These are phyloP conservation scores for Coniferiporia sulphurascens DNA, from an alignment of 1,284 basidiomycete genomes.

Conservation along the genomic window DNA sequence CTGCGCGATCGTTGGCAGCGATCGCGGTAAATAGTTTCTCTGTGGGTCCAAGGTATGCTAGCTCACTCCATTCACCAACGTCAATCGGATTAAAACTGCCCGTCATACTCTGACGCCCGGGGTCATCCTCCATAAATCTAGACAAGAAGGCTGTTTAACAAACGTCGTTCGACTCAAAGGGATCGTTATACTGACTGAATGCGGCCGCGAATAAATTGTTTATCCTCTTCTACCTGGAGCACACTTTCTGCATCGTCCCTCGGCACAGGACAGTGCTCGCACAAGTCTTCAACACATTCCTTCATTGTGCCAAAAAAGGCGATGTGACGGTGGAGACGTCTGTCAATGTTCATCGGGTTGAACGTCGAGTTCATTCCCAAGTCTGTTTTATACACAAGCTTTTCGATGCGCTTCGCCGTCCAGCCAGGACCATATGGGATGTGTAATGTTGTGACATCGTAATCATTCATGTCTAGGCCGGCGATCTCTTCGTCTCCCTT, in stretches of 20 bases:
- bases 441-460: conserved; percentile 51
- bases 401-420: conserved; percentile 53
- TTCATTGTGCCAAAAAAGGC: conserved; percentile 56
- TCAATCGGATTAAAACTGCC: conserved; percentile 64
- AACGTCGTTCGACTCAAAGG: no score
- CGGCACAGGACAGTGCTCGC: conserved; percentile 51
- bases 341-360: conserved; percentile 55
- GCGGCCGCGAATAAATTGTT: conserved; percentile 47
- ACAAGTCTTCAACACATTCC: conserved; percentile 56
- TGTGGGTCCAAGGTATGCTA: conserved; percentile 49
- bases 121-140: conserved; percentile 54
- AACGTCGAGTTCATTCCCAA: conserved; percentile 58
- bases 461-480: conserved; percentile 53
- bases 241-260: conserved; percentile 46
- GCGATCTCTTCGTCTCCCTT: conserved; percentile 38
- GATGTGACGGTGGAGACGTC: conserved; percentile 54
- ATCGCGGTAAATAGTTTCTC: conserved; percentile 53
- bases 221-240: conserved; percentile 47
- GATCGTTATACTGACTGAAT: conserved; percentile 24
- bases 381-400: conserved; percentile 52
- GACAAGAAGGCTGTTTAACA: no score
- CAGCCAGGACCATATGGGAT: conserved; percentile 61
- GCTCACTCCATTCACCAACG: conserved; percentile 58
- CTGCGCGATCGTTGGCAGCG: conserved; percentile 34
- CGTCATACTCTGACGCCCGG: conserved; percentile 54